These are phyloP conservation scores for Russula sp. DNA, from an alignment of 768 basidiomycete species.

Conservation along the genomic window DNA sequence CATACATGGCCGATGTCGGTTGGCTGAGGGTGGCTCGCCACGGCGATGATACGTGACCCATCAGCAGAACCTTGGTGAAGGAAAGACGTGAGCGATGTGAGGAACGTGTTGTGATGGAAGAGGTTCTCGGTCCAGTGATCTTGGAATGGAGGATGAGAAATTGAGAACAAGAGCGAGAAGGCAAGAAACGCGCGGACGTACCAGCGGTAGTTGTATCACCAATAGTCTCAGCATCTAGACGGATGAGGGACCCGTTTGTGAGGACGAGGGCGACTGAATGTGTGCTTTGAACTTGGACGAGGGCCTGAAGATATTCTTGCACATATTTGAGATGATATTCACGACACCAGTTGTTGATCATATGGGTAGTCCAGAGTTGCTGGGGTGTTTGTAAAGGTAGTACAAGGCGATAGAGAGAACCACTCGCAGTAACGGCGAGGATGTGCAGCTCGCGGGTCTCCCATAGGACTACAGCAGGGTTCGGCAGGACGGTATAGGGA, in stretches of 20 bases:
- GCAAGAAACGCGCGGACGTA: conserved; percentile 30
- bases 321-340: conserved; percentile 58
- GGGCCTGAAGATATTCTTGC: conserved; percentile 33
- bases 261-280: conserved; percentile 59
- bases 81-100: conserved; percentile 60
- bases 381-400: conserved; percentile 43
- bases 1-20: conserved; percentile 70
- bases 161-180: not conserved
- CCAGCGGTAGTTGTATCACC: conserved; percentile 52
- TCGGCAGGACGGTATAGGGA: conserved; percentile 56
- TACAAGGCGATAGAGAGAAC: conserved; percentile 66
- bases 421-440: conserved; percentile 56
- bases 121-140: conserved; percentile 67
- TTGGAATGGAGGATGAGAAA: conserved; percentile 26
- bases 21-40: conserved; percentile 68
- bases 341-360: conserved; percentile 48
- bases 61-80: conserved; percentile 40
- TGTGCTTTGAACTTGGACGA: conserved; percentile 54
- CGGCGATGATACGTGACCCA: conserved; percentile 57
- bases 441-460: conserved; percentile 51
- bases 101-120: conserved; percentile 57
- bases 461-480: conserved; percentile 55
- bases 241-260: conserved; percentile 55
- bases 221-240: conserved; percentile 57
- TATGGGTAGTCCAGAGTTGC: conserved; percentile 19